A percentile compares a stretch with the other conserved stretches of the same genome.
Evolutionary conservation across 2,329 filamentous ascomycete species (phyloP).

Genomic region (Colletotrichum costaricense): DNA sequence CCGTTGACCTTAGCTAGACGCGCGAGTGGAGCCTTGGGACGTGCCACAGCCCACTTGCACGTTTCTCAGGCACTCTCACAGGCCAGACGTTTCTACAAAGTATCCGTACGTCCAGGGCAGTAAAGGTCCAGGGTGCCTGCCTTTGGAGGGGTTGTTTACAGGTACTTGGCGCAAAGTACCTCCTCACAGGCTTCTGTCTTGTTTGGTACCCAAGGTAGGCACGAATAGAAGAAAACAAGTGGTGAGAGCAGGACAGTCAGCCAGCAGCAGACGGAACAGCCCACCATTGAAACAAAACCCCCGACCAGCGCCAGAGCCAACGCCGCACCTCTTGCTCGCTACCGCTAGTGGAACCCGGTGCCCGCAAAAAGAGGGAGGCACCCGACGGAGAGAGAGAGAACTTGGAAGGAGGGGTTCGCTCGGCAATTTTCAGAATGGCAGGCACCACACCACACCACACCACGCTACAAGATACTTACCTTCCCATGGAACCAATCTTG

Average conservation of each 20-base stretch:
- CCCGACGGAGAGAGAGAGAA: not conserved
- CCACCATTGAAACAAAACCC: not conserved
- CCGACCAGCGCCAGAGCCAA: not conserved
- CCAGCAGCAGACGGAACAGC: not conserved
- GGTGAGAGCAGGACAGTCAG: not conserved
- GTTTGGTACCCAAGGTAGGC: no score
- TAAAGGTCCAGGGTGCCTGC: not conserved
- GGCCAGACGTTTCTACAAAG: not conserved
- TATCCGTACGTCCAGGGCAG: not conserved
- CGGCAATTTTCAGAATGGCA: not conserved
- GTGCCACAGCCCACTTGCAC: slow-evolving; percentile 4
- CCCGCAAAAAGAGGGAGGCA: not conserved
- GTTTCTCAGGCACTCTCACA: slow-evolving; percentile 9
- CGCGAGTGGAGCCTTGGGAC: slow-evolving; percentile 16
- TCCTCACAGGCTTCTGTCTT: not conserved
- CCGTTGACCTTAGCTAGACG: slow-evolving; percentile 14
- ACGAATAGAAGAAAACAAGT: not conserved
- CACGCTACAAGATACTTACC: not conserved
- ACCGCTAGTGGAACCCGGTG: not conserved
- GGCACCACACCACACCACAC: not conserved
- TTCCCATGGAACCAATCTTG: no score
- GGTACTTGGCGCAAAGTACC: not conserved
- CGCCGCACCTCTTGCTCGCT: not conserved
- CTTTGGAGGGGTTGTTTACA: not conserved
- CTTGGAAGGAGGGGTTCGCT: not conserved